Conservation (phyloP, 495 filamentous ascomycete species). For the Penicillium lagena region DNA sequence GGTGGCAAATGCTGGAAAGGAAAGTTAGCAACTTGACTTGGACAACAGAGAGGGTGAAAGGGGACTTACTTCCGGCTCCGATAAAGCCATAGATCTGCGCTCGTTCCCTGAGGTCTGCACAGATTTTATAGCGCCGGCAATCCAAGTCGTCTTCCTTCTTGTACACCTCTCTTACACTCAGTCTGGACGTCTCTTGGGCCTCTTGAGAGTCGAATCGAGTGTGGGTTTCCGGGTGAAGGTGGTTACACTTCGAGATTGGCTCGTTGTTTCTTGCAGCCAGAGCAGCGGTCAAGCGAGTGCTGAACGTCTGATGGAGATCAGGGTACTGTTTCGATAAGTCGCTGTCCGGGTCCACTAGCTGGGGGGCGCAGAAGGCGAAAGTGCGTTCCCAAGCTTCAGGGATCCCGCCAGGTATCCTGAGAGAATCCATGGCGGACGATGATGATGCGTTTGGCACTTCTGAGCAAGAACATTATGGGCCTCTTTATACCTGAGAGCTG, state of each 20-base stretch:
- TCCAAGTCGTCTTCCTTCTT: too few relatives aligned
- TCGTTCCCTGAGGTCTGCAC: neutral
- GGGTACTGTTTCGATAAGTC: conserved; percentile 5
- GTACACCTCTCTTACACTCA: too few relatives aligned
- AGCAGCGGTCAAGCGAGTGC: conserved; percentile 2
- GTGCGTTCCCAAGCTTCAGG: neutral
- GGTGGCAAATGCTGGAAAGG: conserved; percentile 13
- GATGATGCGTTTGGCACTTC: too few relatives aligned
- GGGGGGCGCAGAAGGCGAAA: conserved; percentile 1
- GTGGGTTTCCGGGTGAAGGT: neutral
- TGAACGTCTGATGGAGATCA: conserved; percentile 6
- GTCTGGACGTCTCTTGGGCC: too few relatives aligned
- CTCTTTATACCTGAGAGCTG: too few relatives aligned
- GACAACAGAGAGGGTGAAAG: neutral
- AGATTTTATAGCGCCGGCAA: too few relatives aligned
- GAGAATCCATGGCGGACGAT: neutral
- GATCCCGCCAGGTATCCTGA: neutral
- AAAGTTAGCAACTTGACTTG: conserved; percentile 3
- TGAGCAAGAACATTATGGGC: too few relatives aligned
- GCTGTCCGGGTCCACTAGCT: conserved; percentile 1
- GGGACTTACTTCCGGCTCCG: conserved; percentile 12
- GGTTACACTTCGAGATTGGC: conserved; percentile 8
- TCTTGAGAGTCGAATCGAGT: neutral
- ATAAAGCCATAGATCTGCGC: conserved; percentile 14
- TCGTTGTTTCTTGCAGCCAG: conserved; percentile 1